These are phyloP conservation scores for Fusarium irregulare DNA, from an alignment of 2,329 filamentous ascomycete genomes.

Conservation along the genomic window DNA sequence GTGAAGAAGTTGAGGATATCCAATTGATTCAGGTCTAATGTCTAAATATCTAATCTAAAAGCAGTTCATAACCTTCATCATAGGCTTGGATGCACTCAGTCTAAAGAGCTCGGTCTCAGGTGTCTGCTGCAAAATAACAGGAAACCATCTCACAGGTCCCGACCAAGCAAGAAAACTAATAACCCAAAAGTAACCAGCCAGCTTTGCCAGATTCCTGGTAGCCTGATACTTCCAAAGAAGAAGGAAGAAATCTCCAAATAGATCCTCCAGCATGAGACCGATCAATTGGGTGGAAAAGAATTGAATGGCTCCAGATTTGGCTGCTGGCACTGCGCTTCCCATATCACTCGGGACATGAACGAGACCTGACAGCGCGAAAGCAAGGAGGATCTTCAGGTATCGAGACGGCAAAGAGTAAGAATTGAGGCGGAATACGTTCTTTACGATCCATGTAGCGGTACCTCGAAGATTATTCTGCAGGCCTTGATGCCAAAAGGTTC, in stretches of 20 bases:
- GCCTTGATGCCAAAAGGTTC: slow-evolving; percentile 40
- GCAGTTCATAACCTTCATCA: neutral
- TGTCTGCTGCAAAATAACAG: slow-evolving; percentile 30
- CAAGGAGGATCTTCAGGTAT: slow-evolving; percentile 35
- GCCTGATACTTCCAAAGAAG: slow-evolving; percentile 22
- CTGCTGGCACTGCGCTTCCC: slow-evolving; percentile 29
- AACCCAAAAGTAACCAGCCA: slow-evolving; percentile 37
- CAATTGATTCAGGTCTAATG: too few species aligned
- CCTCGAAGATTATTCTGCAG: slow-evolving; percentile 34
- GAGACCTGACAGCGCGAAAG: slow-evolving; percentile 30
- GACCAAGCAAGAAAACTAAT: slow-evolving; percentile 39
- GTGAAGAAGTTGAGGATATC: too few species aligned
- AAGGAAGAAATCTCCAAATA: slow-evolving; percentile 23
- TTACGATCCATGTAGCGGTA: slow-evolving; percentile 36
- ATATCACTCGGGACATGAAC: slow-evolving; percentile 36
- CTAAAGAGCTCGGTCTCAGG: slow-evolving; percentile 28
- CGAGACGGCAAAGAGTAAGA: slow-evolving; percentile 19
- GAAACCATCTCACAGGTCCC: slow-evolving; percentile 37
- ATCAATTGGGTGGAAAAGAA: slow-evolving; percentile 37
- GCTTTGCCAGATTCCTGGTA: neutral
- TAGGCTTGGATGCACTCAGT: slow-evolving; percentile 23
- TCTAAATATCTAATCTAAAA: neutral
- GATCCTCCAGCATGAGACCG: slow-evolving; percentile 35
- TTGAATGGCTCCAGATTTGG: slow-evolving; percentile 31
- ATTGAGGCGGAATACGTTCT: slow-evolving; percentile 26